A percentile compares a stretch with the other conserved stretches of the same genome.
Evolutionary conservation across 768 basidiomycete species (phyloP).

Genomic region (Leucosporidium scottii): DNA sequence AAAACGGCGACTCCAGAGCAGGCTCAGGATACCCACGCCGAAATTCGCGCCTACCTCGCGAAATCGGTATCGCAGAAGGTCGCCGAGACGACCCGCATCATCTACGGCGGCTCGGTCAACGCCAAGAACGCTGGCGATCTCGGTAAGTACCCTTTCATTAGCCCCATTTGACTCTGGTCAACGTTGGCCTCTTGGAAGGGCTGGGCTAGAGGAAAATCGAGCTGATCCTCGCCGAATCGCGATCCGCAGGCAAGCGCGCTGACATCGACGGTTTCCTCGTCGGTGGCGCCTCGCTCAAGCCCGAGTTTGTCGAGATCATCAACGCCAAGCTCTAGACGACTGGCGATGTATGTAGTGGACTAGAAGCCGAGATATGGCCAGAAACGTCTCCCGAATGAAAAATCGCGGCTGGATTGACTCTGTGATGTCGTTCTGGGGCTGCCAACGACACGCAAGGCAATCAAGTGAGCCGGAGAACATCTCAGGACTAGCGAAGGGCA

Average conservation of each 20-base stretch:
- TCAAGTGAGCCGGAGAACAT: too few species aligned
- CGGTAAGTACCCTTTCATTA: slow-evolving; percentile 41
- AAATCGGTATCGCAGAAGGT: slow-evolving; percentile 60
- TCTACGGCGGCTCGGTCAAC: slow-evolving; percentile 92
- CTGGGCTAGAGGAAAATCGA: background rate
- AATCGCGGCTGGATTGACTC: too few species aligned
- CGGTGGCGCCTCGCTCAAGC: slow-evolving; percentile 86
- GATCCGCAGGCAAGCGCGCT: slow-evolving; percentile 54
- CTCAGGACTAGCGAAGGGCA: too few species aligned
- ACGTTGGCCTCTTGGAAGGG: too few species aligned
- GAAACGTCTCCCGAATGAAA: too few species aligned
- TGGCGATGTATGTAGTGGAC: too few species aligned
- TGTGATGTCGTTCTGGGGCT: too few species aligned
- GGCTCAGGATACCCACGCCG: slow-evolving; percentile 73
- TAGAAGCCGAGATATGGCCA: too few species aligned
- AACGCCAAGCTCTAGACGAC: slow-evolving; percentile 16
- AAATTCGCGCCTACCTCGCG: slow-evolving; percentile 68
- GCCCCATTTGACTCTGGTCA: background rate
- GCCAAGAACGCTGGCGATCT: slow-evolving; percentile 83
- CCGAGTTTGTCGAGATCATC: slow-evolving; percentile 56
- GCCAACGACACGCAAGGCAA: too few species aligned
- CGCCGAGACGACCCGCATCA: slow-evolving; percentile 69
- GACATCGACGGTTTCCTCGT: slow-evolving; percentile 98
- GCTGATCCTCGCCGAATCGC: background rate
- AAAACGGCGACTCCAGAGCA: slow-evolving; percentile 78